These are phyloP conservation scores for Psidium guajava DNA, from an alignment of 345 rosid species.

Conservation along the genomic window DNA sequence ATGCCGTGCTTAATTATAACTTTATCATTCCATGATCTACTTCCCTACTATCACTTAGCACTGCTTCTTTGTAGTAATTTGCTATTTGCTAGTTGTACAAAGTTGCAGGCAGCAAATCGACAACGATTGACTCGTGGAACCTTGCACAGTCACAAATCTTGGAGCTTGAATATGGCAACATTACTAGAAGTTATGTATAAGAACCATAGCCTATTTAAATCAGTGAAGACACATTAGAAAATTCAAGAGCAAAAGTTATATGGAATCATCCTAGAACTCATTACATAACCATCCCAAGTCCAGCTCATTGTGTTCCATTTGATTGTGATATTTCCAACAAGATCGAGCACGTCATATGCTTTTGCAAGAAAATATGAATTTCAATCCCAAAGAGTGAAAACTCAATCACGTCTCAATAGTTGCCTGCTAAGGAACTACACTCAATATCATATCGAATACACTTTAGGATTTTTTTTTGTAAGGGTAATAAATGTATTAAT, in stretches of 20 bases:
- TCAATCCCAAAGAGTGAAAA: background rate
- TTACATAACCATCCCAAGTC: constrained; percentile 96
- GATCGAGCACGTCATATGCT: constrained; percentile 88
- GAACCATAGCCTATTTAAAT: constrained; percentile 57
- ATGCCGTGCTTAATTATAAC: too few species aligned
- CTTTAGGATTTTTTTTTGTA: background rate
- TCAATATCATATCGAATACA: background rate
- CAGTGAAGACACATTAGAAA: background rate
- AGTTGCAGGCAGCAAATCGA: constrained; percentile 78
- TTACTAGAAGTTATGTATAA: constrained; percentile 72
- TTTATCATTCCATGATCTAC: too few species aligned
- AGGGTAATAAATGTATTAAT: too few species aligned
- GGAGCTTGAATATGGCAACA: constrained; percentile 81
- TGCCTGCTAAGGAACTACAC: background rate
- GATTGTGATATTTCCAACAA: constrained; percentile 77
- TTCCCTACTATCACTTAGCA: constrained; percentile 15
- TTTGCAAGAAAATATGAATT: constrained; percentile 20
- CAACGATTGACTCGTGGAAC: constrained; percentile 59
- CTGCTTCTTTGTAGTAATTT: constrained; percentile 89
- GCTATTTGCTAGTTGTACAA: constrained; percentile 81
- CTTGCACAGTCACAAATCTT: constrained; percentile 89
- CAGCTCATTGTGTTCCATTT: constrained; percentile 92
- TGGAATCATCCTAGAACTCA: constrained; percentile 20
- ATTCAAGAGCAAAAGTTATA: background rate
- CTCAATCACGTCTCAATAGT: background rate